These are phyloP conservation scores for Trichoderma endophyticum DNA, from an alignment of 2,329 filamentous ascomycete species.

Conservation along the genomic window DNA sequence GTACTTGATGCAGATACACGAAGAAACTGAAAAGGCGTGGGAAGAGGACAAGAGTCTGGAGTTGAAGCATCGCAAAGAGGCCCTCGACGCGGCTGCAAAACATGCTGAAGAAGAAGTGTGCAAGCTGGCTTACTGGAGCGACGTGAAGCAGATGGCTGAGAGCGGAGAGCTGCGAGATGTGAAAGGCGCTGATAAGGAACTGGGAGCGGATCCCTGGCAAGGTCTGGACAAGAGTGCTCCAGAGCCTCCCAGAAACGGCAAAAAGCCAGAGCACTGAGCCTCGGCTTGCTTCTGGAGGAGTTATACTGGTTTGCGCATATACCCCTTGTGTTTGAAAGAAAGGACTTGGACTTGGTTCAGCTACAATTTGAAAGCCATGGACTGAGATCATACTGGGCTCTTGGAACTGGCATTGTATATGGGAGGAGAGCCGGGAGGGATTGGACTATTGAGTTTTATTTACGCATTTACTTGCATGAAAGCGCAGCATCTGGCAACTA, in stretches of 20 bases:
- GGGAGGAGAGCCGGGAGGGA: neutral
- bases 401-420: neutral
- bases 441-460: neutral
- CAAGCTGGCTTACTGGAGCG: constrained; percentile 82
- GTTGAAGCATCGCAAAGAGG: constrained; percentile 51
- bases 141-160: constrained; percentile 67
- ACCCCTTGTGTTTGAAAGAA: neutral
- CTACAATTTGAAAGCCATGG: neutral
- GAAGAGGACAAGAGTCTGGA: constrained; percentile 38
- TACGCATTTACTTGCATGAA: neutral
- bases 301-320: neutral
- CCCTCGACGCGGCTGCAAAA: constrained; percentile 69
- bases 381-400: neutral
- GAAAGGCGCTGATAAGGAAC: constrained; percentile 34
- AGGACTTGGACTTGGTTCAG: neutral
- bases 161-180: constrained; percentile 46
- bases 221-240: constrained; percentile 55
- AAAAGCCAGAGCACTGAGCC: constrained; percentile 19
- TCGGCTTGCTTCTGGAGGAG: neutral
- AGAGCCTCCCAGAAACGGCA: constrained; percentile 33
- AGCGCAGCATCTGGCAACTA: constrained; percentile 6
- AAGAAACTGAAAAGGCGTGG: constrained; percentile 38
- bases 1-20: constrained; percentile 60
- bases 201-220: constrained; percentile 42
- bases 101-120: constrained; percentile 79